These are phyloP conservation scores for Raffaelea arxii DNA, from an alignment of 2,329 filamentous ascomycete species.

Conservation along the genomic window DNA sequence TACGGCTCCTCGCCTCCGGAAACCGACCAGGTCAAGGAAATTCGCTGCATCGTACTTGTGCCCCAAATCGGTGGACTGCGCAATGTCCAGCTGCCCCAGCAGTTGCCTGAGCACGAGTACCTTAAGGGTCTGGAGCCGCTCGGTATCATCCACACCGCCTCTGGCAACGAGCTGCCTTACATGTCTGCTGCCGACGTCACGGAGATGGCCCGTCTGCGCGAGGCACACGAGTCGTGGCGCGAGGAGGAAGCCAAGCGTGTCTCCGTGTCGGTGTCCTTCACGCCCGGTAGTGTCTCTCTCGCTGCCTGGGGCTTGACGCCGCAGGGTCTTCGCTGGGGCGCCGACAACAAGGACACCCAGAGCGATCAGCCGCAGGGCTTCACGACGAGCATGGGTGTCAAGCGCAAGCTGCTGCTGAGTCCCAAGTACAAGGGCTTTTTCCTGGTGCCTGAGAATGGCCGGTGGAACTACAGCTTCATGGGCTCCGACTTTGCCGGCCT, in stretches of 20 bases:
- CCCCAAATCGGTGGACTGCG: conserved; percentile 92
- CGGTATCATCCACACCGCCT: conserved; percentile 90
- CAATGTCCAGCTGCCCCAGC: conserved; percentile 81
- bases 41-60: conserved; percentile 93
- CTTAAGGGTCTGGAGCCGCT: conserved; percentile 80
- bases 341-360: conserved; percentile 84
- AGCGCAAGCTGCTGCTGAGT: conserved; percentile 85
- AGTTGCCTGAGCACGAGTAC: conserved; percentile 86
- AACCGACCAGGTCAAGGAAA: conserved; percentile 94
- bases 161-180: conserved; percentile 89
- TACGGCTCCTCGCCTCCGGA: conserved; percentile 89
- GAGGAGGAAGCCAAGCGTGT: conserved; percentile 74
- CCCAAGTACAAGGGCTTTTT: conserved; percentile 95
- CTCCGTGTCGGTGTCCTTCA: conserved; percentile 93
- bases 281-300: conserved; percentile 88
- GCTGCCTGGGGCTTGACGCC: conserved; percentile 91
- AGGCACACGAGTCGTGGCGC: conserved; percentile 62
- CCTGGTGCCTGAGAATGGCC: conserved; percentile 78
- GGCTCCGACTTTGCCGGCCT: conserved; percentile 77
- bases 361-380: conserved; percentile 95
- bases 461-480: conserved; percentile 99
- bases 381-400: conserved; percentile 83
- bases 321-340: conserved; percentile 91
- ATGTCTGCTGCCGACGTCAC: conserved; percentile 95
- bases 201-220: conserved; percentile 83